Evolutionary conservation across 495 filamentous ascomycete species (phyloP).

Genomic region (Lophiotrema nucula): DNA sequence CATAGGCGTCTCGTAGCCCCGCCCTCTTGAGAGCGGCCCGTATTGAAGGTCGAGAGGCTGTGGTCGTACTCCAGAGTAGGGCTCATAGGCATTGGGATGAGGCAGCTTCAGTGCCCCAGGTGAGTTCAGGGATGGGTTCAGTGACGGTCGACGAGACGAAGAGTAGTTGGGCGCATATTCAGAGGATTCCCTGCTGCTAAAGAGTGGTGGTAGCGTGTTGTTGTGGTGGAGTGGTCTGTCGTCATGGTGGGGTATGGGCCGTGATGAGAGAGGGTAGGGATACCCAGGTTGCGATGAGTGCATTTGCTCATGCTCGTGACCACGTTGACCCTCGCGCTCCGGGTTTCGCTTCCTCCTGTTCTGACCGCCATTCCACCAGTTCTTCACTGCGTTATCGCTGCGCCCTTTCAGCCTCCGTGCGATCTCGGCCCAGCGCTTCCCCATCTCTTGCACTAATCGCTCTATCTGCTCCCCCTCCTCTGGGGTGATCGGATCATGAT

Average conservation of each 20-base stretch:
- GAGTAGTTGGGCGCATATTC: constrained; percentile 18
- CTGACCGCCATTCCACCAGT: constrained; percentile 98
- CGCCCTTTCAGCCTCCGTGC: constrained; percentile 80
- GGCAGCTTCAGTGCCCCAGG: constrained; percentile 18
- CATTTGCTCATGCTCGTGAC: constrained; percentile 5
- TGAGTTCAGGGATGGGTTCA: constrained; percentile 23
- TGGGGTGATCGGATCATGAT: constrained; percentile 86
- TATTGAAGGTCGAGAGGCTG: constrained; percentile 44
- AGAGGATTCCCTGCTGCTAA: constrained; percentile 14
- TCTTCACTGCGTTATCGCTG: constrained; percentile 98
- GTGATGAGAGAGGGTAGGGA: constrained; percentile 12
- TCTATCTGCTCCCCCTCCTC: constrained; percentile 87
- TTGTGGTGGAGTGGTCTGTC: not conserved
- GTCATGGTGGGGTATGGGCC: constrained; percentile 6
- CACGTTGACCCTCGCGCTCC: constrained; percentile 14
- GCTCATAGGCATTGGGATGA: constrained; percentile 20
- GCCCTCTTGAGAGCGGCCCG: constrained; percentile 48
- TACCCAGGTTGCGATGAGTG: constrained; percentile 18
- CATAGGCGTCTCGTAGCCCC: constrained; percentile 58
- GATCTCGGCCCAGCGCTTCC: constrained; percentile 94
- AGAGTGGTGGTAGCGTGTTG: constrained; percentile 16
- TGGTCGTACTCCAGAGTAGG: constrained; percentile 34
- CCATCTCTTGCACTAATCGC: constrained; percentile 73
- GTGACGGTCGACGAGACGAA: constrained; percentile 19
- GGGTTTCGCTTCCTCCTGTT: constrained; percentile 56